Evolutionary conservation across 2,329 filamentous ascomycete species (phyloP).

Genomic region (Xylogone sp.): DNA sequence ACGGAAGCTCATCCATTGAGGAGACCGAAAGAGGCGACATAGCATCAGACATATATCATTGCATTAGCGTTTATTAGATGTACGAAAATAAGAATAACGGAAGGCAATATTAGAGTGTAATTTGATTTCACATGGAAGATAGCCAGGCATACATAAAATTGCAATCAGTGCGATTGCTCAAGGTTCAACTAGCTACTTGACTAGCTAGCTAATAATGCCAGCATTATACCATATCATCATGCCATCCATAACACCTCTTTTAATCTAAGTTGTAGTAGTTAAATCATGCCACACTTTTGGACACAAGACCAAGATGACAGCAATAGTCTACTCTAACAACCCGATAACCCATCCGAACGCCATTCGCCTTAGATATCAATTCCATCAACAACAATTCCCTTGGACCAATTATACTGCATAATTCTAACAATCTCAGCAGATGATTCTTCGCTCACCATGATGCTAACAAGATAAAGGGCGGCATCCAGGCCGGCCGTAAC

Average conservation of each 20-base stretch:
- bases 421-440: slow-evolving; percentile 70
- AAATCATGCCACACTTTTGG: background rate
- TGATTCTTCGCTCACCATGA: slow-evolving; percentile 72
- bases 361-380: slow-evolving; percentile 65
- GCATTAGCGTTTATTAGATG: background rate
- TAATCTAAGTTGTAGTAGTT: background rate
- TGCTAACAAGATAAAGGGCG: slow-evolving; percentile 78
- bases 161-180: background rate
- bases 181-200: background rate
- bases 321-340: background rate
- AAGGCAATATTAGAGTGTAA: too few species aligned
- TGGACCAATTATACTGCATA: slow-evolving; percentile 82
- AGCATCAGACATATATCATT: background rate
- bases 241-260: background rate
- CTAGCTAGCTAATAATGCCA: background rate
- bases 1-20: slow-evolving; percentile 28
- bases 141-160: too few species aligned
- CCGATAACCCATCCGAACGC: slow-evolving; percentile 1
- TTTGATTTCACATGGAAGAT: too few species aligned
- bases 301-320: background rate
- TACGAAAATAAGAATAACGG: too few species aligned
- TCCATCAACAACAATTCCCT: slow-evolving; percentile 79
- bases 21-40: slow-evolving; percentile 49
- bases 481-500: slow-evolving; percentile 80
- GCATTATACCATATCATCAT: background rate